These are phyloP conservation scores for Umbelopsis ramanniana DNA, from an alignment of 192 early-diverging fungal genomes.

Conservation along the genomic window DNA sequence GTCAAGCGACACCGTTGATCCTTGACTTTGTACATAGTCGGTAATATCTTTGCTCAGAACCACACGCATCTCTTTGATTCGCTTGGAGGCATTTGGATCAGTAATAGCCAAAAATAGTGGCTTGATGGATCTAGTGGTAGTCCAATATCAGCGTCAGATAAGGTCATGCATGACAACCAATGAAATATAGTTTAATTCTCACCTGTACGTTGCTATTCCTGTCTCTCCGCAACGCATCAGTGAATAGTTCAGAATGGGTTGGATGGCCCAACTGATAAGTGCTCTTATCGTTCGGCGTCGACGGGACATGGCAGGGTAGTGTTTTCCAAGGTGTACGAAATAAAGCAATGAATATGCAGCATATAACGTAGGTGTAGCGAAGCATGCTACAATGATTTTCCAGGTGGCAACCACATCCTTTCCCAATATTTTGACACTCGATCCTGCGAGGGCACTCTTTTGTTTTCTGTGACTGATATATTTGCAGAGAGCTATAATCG, in stretches of 20 bases:
- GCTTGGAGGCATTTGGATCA: slow-evolving; percentile 47
- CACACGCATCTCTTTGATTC: slow-evolving; percentile 63
- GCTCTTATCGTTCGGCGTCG: slow-evolving; percentile 36
- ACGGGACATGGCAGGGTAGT: slow-evolving; percentile 23
- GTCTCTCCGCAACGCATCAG: slow-evolving; percentile 75
- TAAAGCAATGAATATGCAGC: slow-evolving; percentile 68
- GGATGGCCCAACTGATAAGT: slow-evolving; percentile 44
- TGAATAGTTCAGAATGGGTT: slow-evolving; percentile 70
- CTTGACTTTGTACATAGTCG: slow-evolving; percentile 54
- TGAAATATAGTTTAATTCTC: too few species aligned
- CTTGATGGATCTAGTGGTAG: slow-evolving; percentile 64
- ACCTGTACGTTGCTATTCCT: slow-evolving; percentile 76
- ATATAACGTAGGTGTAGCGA: slow-evolving; percentile 75
- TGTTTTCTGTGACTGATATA: slow-evolving; percentile 57
- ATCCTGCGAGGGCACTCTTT: slow-evolving; percentile 78
- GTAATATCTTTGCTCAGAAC: slow-evolving; percentile 76
- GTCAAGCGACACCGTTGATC: neutral
- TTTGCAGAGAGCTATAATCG: slow-evolving; percentile 52
- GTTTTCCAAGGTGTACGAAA: slow-evolving; percentile 43
- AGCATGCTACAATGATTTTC: slow-evolving; percentile 85
- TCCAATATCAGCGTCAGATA: neutral
- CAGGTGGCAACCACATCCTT: slow-evolving; percentile 95
- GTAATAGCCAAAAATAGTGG: slow-evolving; percentile 82
- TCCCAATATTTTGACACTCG: slow-evolving; percentile 92
- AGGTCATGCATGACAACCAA: neutral